phyloP scores from a whole-genome alignment of 148 eudicot genomes.

The Nyssa sinensis region DNA sequence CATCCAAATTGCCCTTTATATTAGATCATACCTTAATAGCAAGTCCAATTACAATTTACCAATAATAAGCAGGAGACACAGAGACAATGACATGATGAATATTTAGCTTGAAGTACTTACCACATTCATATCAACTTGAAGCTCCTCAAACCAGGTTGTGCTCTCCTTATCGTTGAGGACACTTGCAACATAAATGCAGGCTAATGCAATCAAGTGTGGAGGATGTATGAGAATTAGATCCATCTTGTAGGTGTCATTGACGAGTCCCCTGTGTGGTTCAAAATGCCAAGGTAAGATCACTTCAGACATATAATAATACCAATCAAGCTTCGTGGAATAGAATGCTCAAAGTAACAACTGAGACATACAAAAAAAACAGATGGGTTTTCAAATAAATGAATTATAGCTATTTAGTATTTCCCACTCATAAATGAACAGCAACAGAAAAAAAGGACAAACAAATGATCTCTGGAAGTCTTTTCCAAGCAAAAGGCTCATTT shows the following conservation, averaged over 20 bases:
- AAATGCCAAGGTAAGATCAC: constrained; percentile 11
- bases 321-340: background rate
- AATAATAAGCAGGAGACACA: background rate
- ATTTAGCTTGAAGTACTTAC: constrained; percentile 39
- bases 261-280: constrained; percentile 68
- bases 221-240: constrained; percentile 91
- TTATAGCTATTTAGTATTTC: background rate
- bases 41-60: background rate
- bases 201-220: constrained; percentile 91
- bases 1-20: background rate
- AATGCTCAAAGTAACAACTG: background rate
- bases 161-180: constrained; percentile 85
- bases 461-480: background rate
- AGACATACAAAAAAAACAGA: background rate
- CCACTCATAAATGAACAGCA: background rate
- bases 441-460: background rate
- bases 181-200: constrained; percentile 94
- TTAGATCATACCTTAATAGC: background rate
- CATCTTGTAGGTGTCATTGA: constrained; percentile 98
- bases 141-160: constrained; percentile 98
- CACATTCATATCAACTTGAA: constrained; percentile 93
- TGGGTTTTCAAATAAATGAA: background rate
- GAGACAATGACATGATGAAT: background rate
- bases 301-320: background rate
- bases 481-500: background rate